Percentiles rank a stretch among this genome's conserved stretches.
Conservation (phyloP, 257 asterid genomes). For the Lycium ferocissimum region DNA sequence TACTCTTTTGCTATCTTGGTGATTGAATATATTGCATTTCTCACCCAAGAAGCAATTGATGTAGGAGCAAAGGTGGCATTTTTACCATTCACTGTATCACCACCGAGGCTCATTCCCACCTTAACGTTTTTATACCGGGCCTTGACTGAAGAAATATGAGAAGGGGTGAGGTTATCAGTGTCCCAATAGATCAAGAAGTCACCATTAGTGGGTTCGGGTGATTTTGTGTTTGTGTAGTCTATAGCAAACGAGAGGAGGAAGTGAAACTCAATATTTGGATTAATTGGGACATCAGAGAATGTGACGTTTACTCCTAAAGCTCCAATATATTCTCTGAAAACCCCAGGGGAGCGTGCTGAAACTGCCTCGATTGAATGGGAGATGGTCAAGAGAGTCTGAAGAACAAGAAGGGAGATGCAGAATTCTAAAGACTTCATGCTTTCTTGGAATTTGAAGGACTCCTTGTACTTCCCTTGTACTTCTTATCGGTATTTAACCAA, state of each 20-base stretch:
- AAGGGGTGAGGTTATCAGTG: slow-evolving; percentile 54
- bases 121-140: slow-evolving; percentile 58
- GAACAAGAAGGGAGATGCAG: slow-evolving; percentile 38
- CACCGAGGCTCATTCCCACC: slow-evolving; percentile 75
- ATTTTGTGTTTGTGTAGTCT: slow-evolving; percentile 54
- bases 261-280: slow-evolving; percentile 53
- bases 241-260: slow-evolving; percentile 77
- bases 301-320: slow-evolving; percentile 54
- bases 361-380: slow-evolving; percentile 32
- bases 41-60: slow-evolving; percentile 61
- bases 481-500: neutral
- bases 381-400: slow-evolving; percentile 36
- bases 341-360: slow-evolving; percentile 36
- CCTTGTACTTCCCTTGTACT: slow-evolving; percentile 13
- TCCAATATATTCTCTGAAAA: slow-evolving; percentile 77
- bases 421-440: slow-evolving; percentile 49
- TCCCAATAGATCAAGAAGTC: slow-evolving; percentile 68
- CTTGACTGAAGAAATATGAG: slow-evolving; percentile 61
- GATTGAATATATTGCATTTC: slow-evolving; percentile 67
- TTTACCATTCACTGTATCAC: slow-evolving; percentile 48
- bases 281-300: slow-evolving; percentile 60
- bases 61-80: slow-evolving; percentile 55
- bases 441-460: slow-evolving; percentile 18
- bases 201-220: slow-evolving; percentile 65
- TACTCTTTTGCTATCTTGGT: slow-evolving; percentile 53